Percentiles rank a stretch among this genome's conserved stretches.
Evolutionary conservation across 495 filamentous ascomycete species (phyloP).

Genomic region (Trichoderma orchidacearum): DNA sequence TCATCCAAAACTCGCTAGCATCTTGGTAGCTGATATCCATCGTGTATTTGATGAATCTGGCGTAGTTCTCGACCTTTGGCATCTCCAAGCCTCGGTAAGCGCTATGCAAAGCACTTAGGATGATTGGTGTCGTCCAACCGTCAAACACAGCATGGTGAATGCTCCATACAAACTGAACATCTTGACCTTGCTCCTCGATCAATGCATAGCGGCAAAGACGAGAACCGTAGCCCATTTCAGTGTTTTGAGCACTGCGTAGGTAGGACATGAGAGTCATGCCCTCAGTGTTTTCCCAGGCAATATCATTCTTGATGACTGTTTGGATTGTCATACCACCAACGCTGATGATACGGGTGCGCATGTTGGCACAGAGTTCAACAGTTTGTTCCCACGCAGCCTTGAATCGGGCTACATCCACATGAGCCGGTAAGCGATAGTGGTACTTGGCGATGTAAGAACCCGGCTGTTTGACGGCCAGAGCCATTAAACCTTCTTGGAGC

Average conservation of each 20-base stretch:
- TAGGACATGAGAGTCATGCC: not conserved
- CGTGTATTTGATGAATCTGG: not conserved
- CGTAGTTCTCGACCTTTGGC: not conserved
- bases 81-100: not conserved
- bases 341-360: conserved; percentile 38
- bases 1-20: conserved; percentile 4
- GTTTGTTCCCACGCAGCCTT: conserved; percentile 36
- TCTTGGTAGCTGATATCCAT: not conserved
- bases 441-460: conserved; percentile 27
- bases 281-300: not conserved
- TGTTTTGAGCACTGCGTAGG: not conserved
- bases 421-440: conserved; percentile 24
- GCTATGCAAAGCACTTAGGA: not conserved
- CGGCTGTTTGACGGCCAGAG: conserved; percentile 23
- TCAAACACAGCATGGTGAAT: conserved; percentile 5
- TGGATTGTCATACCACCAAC: conserved; percentile 9
- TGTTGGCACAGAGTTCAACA: conserved; percentile 41
- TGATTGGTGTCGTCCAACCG: not conserved
- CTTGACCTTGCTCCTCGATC: not conserved
- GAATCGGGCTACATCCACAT: conserved; percentile 29
- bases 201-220: not conserved
- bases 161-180: conserved; percentile 1
- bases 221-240: not conserved
- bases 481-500: conserved; percentile 37
- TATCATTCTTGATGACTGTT: conserved; percentile 8